phyloP scores from a whole-genome alignment of 305 asterid species.

The Fraxinus latifolia region DNA sequence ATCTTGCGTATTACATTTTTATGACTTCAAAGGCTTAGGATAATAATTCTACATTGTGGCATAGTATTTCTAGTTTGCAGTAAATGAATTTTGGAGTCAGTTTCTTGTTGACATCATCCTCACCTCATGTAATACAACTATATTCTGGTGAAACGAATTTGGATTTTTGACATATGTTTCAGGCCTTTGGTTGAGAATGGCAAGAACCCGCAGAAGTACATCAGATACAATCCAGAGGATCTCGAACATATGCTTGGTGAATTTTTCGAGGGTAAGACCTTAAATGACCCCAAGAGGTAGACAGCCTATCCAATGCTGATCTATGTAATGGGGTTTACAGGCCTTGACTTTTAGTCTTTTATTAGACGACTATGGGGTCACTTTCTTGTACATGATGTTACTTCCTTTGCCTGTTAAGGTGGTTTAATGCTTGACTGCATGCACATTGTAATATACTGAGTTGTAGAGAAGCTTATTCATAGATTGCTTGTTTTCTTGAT shows the following conservation, averaged over 20 bases:
- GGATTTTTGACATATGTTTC: slow-evolving; percentile 24
- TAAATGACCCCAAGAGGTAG: slow-evolving; percentile 76
- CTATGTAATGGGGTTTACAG: neutral
- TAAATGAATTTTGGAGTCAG: neutral
- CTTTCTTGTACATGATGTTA: neutral
- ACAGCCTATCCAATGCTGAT: neutral
- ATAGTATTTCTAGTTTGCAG: neutral
- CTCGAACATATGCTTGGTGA: slow-evolving; percentile 95
- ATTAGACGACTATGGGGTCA: neutral
- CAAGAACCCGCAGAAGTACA: slow-evolving; percentile 87
- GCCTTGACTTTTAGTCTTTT: neutral
- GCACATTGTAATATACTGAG: neutral
- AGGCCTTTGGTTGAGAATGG: slow-evolving; percentile 89
- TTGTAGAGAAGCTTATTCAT: neutral
- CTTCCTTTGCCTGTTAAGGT: neutral
- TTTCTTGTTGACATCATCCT: neutral
- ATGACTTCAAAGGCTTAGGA: neutral
- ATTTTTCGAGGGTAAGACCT: slow-evolving; percentile 88
- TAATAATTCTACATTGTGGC: neutral
- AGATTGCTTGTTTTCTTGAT: neutral
- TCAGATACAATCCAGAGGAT: slow-evolving; percentile 90
- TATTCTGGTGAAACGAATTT: neutral
- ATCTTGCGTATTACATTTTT: neutral
- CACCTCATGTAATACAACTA: neutral
- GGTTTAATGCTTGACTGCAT: neutral